These are phyloP conservation scores for Venturia effusa DNA, from an alignment of 2,329 filamentous ascomycete genomes.

Conservation along the genomic window DNA sequence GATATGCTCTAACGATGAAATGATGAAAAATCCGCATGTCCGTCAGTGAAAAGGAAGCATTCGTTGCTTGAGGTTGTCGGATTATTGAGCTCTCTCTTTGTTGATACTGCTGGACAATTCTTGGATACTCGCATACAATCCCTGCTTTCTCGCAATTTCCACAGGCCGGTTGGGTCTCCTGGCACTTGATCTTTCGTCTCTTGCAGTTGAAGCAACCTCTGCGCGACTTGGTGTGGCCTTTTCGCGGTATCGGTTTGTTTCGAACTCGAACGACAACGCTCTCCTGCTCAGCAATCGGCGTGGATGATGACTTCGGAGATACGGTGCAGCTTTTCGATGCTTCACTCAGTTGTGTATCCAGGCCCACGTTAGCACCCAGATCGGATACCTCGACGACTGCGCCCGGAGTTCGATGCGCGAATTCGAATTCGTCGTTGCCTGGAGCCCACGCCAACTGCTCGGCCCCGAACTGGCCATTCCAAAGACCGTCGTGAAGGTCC, in stretches of 20 bases:
- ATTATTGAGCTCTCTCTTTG: conserved; percentile 19
- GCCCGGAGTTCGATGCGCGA: background rate
- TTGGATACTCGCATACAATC: conserved; percentile 52
- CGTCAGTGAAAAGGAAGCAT: conserved; percentile 40
- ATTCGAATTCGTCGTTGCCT: background rate
- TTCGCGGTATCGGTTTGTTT: conserved; percentile 11
- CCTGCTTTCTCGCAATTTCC: conserved; percentile 53
- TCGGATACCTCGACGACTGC: background rate
- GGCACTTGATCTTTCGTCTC: conserved; percentile 56
- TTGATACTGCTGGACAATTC: conserved; percentile 22
- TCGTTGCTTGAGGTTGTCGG: conserved; percentile 15
- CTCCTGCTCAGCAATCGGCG: background rate
- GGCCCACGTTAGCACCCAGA: background rate
- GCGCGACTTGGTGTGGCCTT: conserved; percentile 52
- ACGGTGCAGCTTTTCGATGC: background rate
- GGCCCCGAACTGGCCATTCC: background rate
- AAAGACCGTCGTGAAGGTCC: background rate
- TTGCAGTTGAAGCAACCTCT: conserved; percentile 60
- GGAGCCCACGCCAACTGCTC: background rate
- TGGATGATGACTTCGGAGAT: background rate
- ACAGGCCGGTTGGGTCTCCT: conserved; percentile 53
- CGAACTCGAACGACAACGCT: background rate
- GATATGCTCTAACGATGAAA: conserved; percentile 51
- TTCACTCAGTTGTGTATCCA: background rate
- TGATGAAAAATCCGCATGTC: conserved; percentile 63